Conservation (phyloP, 495 filamentous ascomycete species). For the Cercophora sp. region DNA sequence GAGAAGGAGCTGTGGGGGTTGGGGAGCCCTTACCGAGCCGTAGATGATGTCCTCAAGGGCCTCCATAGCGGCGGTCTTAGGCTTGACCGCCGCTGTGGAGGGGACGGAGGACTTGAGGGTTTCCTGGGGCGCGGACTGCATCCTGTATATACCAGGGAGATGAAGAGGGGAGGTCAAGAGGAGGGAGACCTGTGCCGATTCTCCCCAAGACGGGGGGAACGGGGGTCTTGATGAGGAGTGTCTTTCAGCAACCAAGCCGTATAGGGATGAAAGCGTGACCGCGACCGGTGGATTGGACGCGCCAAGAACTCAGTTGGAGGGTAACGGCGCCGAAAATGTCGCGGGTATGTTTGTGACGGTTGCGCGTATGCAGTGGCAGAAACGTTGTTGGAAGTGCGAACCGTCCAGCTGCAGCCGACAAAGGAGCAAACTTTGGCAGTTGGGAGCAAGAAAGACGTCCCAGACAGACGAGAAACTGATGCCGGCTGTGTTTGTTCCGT, state of each 20-base stretch:
- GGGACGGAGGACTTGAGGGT: conserved; percentile 8
- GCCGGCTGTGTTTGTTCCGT: background rate
- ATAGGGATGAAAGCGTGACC: too few species aligned
- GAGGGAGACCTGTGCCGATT: conserved; percentile 2
- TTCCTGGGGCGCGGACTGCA: conserved; percentile 11
- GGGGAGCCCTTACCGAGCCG: conserved; percentile 63
- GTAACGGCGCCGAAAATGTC: too few species aligned
- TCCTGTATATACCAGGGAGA: conserved; percentile 6
- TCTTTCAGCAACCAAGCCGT: too few species aligned
- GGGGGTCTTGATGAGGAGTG: too few species aligned
- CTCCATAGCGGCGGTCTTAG: conserved; percentile 53
- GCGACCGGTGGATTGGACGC: too few species aligned
- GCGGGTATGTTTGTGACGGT: too few species aligned
- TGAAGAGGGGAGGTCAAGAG: conserved; percentile 8
- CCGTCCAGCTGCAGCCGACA: background rate
- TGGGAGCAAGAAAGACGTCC: background rate
- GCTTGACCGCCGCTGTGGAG: conserved; percentile 10
- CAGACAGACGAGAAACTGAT: background rate
- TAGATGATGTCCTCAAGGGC: conserved; percentile 77
- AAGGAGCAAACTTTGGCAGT: background rate
- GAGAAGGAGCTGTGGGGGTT: conserved; percentile 6
- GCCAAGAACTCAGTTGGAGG: too few species aligned
- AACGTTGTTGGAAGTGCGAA: too few species aligned
- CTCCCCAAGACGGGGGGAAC: too few species aligned
- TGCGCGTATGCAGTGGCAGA: too few species aligned